Evolutionary conservation across 208 protist species (phyloP), one percentile per base, ranked within the genome.

Genomic region (Porcisia hertigi): DNA sequence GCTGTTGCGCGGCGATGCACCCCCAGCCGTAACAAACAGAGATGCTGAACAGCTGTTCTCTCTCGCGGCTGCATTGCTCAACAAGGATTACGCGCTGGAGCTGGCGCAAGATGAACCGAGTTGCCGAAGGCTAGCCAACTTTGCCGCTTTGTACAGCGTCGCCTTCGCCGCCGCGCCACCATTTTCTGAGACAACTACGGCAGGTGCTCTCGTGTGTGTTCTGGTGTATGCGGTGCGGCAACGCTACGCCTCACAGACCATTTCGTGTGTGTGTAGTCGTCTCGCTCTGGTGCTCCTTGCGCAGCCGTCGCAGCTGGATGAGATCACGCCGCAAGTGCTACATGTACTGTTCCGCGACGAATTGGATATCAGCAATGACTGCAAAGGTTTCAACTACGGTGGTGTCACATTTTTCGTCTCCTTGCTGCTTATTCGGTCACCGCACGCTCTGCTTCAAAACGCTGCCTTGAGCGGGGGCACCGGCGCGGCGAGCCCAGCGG

Each of bases 81-180:
- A 41, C 14, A 60, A 74, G 49, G 41, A 53, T 18, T 58, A 69
- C 23, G 60, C 57, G 12, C 23, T 62, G 49, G 72, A 82, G 52
- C 39, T 77, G 72, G 23, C 64, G 53, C 78, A 75, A 47, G 78
- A 82, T 7, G 67, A 82, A 30, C 45, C 72, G 59, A 71, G 78
- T 59, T 77, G 71, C 47, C 65, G 78, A 14, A 47, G 58, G 41
- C 69, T 77, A 16, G 60, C 67, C 2, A 58, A 25, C 3, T 69
- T 60, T n/a, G 57, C 55, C 1, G 55, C 66, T 12, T 57, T 82
- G 3, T 67, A 67, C 14, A 69, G 43, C 67, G n/a, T 41, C 18
- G 67, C 67, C 1, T 63, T 58, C 20, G 52, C 30, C 18, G 9
- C 36, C 5, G 39, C 18, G 47, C 66, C 54, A 11, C 49, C 72